Conservation (phyloP, 192 early-diverging fungal genomes). For the Podila clonocystis region DNA sequence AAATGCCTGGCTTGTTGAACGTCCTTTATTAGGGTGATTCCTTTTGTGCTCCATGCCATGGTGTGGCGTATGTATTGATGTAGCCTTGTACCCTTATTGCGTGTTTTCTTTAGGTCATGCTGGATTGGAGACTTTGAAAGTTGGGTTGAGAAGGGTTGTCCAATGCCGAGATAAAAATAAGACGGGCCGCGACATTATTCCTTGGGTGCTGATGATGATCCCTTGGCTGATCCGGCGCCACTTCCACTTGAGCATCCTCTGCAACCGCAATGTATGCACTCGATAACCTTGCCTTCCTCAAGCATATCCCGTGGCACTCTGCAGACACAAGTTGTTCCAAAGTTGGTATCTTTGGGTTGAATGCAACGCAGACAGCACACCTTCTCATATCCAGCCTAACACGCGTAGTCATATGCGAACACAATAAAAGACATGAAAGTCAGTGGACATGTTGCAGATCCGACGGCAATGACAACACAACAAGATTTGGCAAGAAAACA, state of each 20-base stretch:
- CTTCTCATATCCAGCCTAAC: conserved; percentile 92
- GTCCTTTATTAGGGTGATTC: no score
- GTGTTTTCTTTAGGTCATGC: no score
- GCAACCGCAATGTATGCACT: conserved; percentile 96
- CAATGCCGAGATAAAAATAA: no score
- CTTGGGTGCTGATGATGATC: conserved; percentile 3
- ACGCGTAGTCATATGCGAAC: no score
- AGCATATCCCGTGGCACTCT: conserved; percentile 92
- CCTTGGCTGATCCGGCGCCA: conserved; percentile 22
- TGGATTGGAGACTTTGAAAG: no score
- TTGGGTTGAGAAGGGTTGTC: no score
- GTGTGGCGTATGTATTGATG: no score
- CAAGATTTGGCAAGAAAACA: neutral
- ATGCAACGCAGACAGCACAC: conserved; percentile 98
- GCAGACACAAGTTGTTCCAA: conserved; percentile 97
- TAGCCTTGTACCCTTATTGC: no score
- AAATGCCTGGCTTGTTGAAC: no score
- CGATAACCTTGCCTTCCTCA: conserved; percentile 89
- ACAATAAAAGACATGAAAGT: neutral
- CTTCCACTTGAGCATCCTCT: conserved; percentile 77
- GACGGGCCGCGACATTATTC: neutral
- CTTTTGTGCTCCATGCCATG: no score
- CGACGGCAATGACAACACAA: neutral
- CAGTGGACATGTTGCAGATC: neutral
- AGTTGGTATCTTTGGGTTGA: conserved; percentile 97